Conservation (phyloP, 345 rosid species). For the Excoecaria cochinchinensis region DNA sequence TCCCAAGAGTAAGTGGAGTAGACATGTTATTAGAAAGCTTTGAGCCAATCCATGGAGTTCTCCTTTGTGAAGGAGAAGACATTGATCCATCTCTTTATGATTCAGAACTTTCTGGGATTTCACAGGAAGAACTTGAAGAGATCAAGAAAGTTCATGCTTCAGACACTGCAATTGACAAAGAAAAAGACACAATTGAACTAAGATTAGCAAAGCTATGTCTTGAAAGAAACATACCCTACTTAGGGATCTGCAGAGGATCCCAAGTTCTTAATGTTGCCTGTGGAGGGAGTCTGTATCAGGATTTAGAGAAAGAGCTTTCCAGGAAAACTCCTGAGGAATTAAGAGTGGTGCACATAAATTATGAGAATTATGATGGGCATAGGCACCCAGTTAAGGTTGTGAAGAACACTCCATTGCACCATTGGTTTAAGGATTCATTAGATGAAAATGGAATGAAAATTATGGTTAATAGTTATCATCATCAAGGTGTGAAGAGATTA, state of each 20-base stretch:
- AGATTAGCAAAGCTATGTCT: constrained; percentile 60
- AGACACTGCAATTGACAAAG: constrained; percentile 53
- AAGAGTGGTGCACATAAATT: constrained; percentile 45
- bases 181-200: constrained; percentile 60
- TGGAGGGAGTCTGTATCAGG: constrained; percentile 66
- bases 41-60: constrained; percentile 90
- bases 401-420: constrained; percentile 51
- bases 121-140: constrained; percentile 53
- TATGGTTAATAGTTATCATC: constrained; percentile 67
- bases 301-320: constrained; percentile 46
- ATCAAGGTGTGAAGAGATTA: constrained; percentile 59
- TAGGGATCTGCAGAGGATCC: constrained; percentile 75
- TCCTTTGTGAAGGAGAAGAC: constrained; percentile 83
- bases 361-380: constrained; percentile 57
- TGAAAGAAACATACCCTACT: constrained; percentile 54
- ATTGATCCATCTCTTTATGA: constrained; percentile 62
- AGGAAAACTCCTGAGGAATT: constrained; percentile 20
- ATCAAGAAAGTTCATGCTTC: constrained; percentile 40
- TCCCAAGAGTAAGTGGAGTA: constrained; percentile 78
- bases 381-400: constrained; percentile 45
- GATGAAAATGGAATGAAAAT: constrained; percentile 51
- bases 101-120: constrained; percentile 40
- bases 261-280: constrained; percentile 70
- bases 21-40: constrained; percentile 79
- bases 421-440: constrained; percentile 54